phyloP scores from a whole-genome alignment of 352 stramenopile genomes.

The Phytophthora colocasiae region DNA sequence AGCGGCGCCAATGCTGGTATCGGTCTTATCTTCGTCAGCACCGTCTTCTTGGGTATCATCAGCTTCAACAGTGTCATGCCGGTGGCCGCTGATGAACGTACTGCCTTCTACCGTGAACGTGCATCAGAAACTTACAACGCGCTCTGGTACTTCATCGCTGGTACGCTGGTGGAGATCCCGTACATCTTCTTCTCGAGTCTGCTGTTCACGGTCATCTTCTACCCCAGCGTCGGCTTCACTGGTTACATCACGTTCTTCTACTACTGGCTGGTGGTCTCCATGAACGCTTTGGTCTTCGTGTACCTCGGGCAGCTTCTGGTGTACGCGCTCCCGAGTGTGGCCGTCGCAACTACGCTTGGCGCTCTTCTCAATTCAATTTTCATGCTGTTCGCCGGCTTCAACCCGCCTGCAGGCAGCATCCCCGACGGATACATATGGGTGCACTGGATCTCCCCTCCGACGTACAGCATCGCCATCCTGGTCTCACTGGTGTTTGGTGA shows the following conservation, averaged over 20 bases:
- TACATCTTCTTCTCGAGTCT: constrained; percentile 55
- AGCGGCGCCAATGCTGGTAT: constrained; percentile 56
- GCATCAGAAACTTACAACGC: constrained; percentile 85
- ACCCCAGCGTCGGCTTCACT: constrained; percentile 61
- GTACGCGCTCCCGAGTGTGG: constrained; percentile 50
- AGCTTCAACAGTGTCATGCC: constrained; percentile 45
- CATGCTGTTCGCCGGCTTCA: constrained; percentile 64
- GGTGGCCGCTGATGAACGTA: constrained; percentile 25
- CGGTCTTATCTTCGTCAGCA: constrained; percentile 86
- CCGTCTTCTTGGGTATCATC: constrained; percentile 74
- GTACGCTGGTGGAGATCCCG: constrained; percentile 47
- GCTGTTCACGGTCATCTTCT: constrained; percentile 62
- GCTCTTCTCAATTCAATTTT: constrained; percentile 58
- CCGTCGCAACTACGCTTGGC: constrained; percentile 44
- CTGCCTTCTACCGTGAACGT: constrained; percentile 91
- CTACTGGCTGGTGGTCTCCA: constrained; percentile 59
- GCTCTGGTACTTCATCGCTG: constrained; percentile 69
- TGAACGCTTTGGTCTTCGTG: constrained; percentile 58
- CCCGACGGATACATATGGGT: constrained; percentile 66
- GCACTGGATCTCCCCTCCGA: constrained; percentile 54
- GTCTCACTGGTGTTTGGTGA: constrained; percentile 44
- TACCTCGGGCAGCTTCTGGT: constrained; percentile 61
- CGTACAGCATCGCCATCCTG: constrained; percentile 59
- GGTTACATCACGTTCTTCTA: constrained; percentile 50
- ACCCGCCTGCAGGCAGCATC: constrained; percentile 56